Evolutionary conservation across 768 basidiomycete genomes (phyloP), one percentile per base, ranked within the genome.

Genomic region (Auricularia heimuer): DNA sequence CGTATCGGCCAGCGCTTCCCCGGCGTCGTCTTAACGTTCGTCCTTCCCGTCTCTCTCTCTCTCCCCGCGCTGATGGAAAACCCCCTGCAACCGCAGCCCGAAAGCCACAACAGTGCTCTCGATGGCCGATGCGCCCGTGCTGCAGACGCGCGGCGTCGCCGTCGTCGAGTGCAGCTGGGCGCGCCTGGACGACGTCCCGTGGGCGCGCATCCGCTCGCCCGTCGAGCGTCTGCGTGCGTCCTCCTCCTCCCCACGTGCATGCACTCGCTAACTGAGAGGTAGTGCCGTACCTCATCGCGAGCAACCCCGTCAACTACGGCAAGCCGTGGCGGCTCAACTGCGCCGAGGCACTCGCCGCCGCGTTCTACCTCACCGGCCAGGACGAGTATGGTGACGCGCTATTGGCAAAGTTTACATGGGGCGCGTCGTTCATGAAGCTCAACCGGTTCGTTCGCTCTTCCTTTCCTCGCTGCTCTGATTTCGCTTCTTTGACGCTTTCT

Each of bases 151-250:
- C 39, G 97, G 97, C 0, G 76, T 98, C 4, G 97, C 96, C 0
- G 97, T 99, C n/a, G 92, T 99, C 2, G 97, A 99, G 73, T 98
- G 96, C 73, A 96, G 93, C 3, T 99, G 97, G 97, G 96, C 97
- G 1, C 84, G 94, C 24, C 76, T 98, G 7, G 92, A 92, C 58
- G 97, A 98, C 65, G 88, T 99, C 7, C 97, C 97, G 1, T 99
- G 97, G 72, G 79, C 81, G 62, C 98, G 98, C 77, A 96, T 98
- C 67, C 82, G 89, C 4, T 93, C 92, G 68, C 94, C 96, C 0
- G 83, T 98, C 69, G 97, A 99, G 78, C 83, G 97, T 8, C 73
- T 98, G 54, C 71, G 95, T 97, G 70, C 67, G 92, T 82, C 0
- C 10, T 60, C 51, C 3, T 54, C n/a, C 10, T 39, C 54, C 7